phyloP scores from a whole-genome alignment of 2,329 filamentous ascomycete species.

The Ophiosphaerella herpotricha region DNA sequence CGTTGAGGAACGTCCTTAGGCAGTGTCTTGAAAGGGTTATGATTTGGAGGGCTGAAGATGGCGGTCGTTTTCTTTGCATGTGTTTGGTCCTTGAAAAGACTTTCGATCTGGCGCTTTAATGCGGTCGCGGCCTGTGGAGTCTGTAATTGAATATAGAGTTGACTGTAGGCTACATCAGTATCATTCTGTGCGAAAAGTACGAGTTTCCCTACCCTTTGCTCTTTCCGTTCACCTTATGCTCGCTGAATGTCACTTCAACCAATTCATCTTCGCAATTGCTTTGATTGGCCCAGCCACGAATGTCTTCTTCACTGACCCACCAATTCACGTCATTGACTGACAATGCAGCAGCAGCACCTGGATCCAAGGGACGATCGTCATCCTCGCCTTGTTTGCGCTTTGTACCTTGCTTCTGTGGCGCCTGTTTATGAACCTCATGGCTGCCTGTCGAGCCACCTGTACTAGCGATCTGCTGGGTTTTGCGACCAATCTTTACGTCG shows the following conservation, averaged over 20 bases:
- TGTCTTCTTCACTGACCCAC: slow-evolving; percentile 92
- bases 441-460: slow-evolving; percentile 47
- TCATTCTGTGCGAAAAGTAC: not conserved
- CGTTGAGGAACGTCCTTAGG: slow-evolving; percentile 84
- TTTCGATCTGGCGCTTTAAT: slow-evolving; percentile 79
- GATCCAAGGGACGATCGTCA: slow-evolving; percentile 60
- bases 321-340: slow-evolving; percentile 90
- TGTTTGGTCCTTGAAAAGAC: slow-evolving; percentile 61
- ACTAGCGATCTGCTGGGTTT: slow-evolving; percentile 50
- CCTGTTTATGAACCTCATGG: slow-evolving; percentile 47
- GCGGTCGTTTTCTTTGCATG: slow-evolving; percentile 70
- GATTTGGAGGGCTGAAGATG: slow-evolving; percentile 74
- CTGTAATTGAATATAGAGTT: slow-evolving; percentile 83
- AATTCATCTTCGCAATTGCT: slow-evolving; percentile 83
- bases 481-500: slow-evolving; percentile 32
- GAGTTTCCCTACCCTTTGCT: slow-evolving; percentile 79
- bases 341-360: slow-evolving; percentile 70
- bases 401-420: slow-evolving; percentile 59
- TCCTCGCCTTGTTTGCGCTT: slow-evolving; percentile 65
- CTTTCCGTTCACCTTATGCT: slow-evolving; percentile 99
- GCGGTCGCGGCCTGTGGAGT: slow-evolving; percentile 85
- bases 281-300: slow-evolving; percentile 82
- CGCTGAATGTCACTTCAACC: slow-evolving; percentile 93
- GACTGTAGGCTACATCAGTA: slow-evolving; percentile 48
- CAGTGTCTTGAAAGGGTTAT: slow-evolving; percentile 88